Percentiles rank a stretch among this genome's conserved stretches.
Evolutionary conservation across 1,139 yeast species (phyloP).

Genomic region (Zygosaccharomyces pseudobailii): DNA sequence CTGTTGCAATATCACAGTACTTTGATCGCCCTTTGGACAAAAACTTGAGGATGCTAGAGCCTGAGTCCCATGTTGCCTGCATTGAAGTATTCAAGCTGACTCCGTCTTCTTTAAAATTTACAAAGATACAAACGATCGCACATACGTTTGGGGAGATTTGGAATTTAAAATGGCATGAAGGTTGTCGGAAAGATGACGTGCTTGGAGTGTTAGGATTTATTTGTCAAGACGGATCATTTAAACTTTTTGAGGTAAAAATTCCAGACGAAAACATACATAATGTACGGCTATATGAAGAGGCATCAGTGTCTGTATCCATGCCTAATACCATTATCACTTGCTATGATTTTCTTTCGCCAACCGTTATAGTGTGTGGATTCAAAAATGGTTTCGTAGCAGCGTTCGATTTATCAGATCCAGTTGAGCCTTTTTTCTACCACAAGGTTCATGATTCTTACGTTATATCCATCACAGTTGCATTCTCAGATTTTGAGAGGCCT

Average conservation of each 20-base stretch:
- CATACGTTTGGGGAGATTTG: constrained; percentile 53
- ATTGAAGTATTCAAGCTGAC: constrained; percentile 49
- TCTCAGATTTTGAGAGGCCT: constrained; percentile 38
- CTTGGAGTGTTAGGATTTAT: constrained; percentile 48
- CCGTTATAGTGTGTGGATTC: constrained; percentile 56
- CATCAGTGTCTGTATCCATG: constrained; percentile 28
- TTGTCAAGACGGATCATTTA: constrained; percentile 60
- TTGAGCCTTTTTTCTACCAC: constrained; percentile 45
- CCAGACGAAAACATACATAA: constrained; percentile 29
- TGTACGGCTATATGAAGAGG: constrained; percentile 32
- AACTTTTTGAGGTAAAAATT: constrained; percentile 43
- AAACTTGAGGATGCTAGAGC: constrained; percentile 37
- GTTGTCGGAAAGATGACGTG: constrained; percentile 31
- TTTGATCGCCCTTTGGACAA: constrained; percentile 33
- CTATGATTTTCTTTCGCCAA: constrained; percentile 51
- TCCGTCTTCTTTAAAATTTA: constrained; percentile 28
- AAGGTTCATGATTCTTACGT: constrained; percentile 51
- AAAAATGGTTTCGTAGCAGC: constrained; percentile 65
- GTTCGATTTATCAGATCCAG: constrained; percentile 40
- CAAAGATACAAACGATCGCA: constrained; percentile 36
- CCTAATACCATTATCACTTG: constrained; percentile 42
- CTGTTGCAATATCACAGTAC: constrained; percentile 44
- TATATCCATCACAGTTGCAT: constrained; percentile 41
- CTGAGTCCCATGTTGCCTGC: constrained; percentile 38
- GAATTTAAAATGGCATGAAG: constrained; percentile 50